A percentile compares a stretch with the other conserved stretches of the same genome.
Evolutionary conservation across 2,329 filamentous ascomycete genomes (phyloP).

Genomic region (Truncatella angustata): DNA sequence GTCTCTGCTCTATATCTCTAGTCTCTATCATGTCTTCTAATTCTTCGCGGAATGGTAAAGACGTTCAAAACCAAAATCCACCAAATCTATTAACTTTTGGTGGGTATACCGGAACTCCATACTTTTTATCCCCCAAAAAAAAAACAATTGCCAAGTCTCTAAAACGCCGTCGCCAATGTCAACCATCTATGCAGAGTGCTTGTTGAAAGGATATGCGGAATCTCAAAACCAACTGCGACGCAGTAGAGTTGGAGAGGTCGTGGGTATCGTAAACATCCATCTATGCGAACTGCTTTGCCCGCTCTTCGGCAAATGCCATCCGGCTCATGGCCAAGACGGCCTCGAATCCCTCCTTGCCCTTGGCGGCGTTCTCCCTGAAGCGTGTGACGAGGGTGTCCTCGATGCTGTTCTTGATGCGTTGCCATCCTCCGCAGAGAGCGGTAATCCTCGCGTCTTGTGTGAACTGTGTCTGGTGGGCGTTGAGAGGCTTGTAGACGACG

Average conservation of each 20-base stretch:
- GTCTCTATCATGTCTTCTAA: background rate
- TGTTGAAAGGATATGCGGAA: background rate
- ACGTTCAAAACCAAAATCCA: background rate
- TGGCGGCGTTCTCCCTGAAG: slow-evolving; percentile 88
- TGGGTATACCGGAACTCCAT: slow-evolving; percentile 33
- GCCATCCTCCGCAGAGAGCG: slow-evolving; percentile 92
- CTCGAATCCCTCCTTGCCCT: slow-evolving; percentile 93
- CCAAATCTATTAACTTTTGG: slow-evolving; percentile 1
- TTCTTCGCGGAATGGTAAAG: background rate
- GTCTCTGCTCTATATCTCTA: slow-evolving; percentile 10
- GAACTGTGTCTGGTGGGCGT: slow-evolving; percentile 69
- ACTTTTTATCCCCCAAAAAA: slow-evolving; percentile 21
- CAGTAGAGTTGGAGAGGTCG: too few relatives aligned
- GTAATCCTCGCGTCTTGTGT: slow-evolving; percentile 89
- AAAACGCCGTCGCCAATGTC: slow-evolving; percentile 22
- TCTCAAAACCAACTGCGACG: too few relatives aligned
- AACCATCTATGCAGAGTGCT: slow-evolving; percentile 2
- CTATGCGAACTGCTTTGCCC: slow-evolving; percentile 50
- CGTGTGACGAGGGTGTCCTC: slow-evolving; percentile 87
- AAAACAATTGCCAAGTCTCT: slow-evolving; percentile 11
- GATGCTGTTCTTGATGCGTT: slow-evolving; percentile 93
- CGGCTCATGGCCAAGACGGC: slow-evolving; percentile 90
- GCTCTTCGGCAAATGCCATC: slow-evolving; percentile 87
- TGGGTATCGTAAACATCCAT: background rate
- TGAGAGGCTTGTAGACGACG: slow-evolving; percentile 73